Evolutionary conservation across 192 early-diverging fungal genomes (phyloP), one percentile per base, ranked within the genome.

Genomic region (Coemansia sp.): DNA sequence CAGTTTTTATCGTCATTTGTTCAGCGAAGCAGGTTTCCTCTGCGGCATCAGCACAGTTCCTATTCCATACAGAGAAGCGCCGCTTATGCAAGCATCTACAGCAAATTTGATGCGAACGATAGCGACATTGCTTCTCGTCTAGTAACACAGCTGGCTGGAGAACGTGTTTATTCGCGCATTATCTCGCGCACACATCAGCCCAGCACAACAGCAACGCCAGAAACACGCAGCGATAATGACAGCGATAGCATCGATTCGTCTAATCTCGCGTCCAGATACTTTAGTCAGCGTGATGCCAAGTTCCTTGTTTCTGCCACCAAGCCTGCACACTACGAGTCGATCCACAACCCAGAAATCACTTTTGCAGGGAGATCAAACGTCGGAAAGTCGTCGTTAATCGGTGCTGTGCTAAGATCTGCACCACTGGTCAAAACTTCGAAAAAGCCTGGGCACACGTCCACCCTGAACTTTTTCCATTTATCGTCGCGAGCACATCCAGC

Each of bases 351-450:
- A 5, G 78, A 81, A 40, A 50, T 83, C n/a, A 68, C 76, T 23
- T 79, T 83, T 59, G 72, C 76, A 6, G 81, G 81, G 0, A 75
- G 81, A 25, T 79, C 75, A 23, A 83, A 83, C 34, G 81, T 83
- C 6, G 81, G 81, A 45, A 83, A 83, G 47, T 83, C 81, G 0
- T 75, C 81, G 1, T 50, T 83, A 22, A 72, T 83, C 40, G 75
- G 67, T 40, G 73, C 75, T 2, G 63, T 83, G 8, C 58, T 83
- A 17, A 56, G 67, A 36, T 72, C 72, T 0, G 40, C 61, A 3
- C 20, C 33, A 7, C 65, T 83, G 14, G 81, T 73, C 13, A 75
- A 73, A 31, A 83, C 81, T 8, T 83, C 81, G 5, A 83, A 67
- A 34, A 72, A 65, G 17, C 81, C 81, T 2, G 82, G 81, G 6